Evolutionary conservation across 169 alveolate genomes (phyloP), one percentile per base, ranked within the genome.

Genomic region (Babesia sp.): DNA sequence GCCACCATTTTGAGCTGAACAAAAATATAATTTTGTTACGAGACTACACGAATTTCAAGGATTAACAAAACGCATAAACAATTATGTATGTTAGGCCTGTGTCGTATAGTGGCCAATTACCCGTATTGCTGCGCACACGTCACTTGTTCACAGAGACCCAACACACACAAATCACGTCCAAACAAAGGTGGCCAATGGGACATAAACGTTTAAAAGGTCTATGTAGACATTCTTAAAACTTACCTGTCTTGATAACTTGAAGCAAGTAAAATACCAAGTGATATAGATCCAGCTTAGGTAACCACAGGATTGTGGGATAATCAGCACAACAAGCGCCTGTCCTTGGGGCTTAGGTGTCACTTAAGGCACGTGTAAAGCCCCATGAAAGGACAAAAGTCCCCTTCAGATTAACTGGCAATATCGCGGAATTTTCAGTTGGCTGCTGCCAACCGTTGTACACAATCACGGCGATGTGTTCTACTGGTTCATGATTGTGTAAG

Each of bases 1-100:
- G 76, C 75, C 82, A 64, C 89, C 89, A 81, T 81, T 74, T 81
- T 81, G 87, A 79, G 71, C 87, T 79, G 74, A 36, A 39, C 45
- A 12, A 42, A 12, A 11, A 28, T 41, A 11, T 12, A 12, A 41
- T 12, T 16, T 12, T 39, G 69, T 53, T 20, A 28, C 64, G 11
- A 7, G 28, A 16, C 22, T 28, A 24, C 12, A 48, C 7, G 26
- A 48, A 7, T 33, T 28, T 12, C 29, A 7, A 20, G 2, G 26
- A 48, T 1, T 20, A 7, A 48, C 20, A 20, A 48, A 48, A 3
- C 20, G 26, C 20, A 7, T 0, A 20, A 20, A 11, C 57, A 48
- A 6, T n/a, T n/a, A n/a, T n/a, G n/a, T n/a, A n/a, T n/a, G n/a
- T n/a, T n/a, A n/a, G n/a, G n/a, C n/a, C n/a, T n/a, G n/a, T n/a